These are phyloP conservation scores for Candida broadrunensis DNA, from an alignment of 805 yeast species.

Conservation along the genomic window DNA sequence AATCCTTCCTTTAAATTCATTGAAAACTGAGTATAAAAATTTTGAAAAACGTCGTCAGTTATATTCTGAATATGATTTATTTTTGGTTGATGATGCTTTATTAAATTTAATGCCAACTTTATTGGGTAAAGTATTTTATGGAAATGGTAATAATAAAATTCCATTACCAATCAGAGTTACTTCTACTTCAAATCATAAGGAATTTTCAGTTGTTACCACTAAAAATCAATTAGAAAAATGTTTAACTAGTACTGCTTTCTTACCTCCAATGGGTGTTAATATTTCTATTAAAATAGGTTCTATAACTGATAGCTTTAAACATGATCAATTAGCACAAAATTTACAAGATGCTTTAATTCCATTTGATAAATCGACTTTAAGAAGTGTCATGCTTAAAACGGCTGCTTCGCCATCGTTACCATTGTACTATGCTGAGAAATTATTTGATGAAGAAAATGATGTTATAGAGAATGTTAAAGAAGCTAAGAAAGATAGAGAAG, in stretches of 20 bases:
- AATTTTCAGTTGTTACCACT: constrained; percentile 49
- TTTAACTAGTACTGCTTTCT: constrained; percentile 54
- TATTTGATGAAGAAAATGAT: constrained; percentile 47
- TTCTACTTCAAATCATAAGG: constrained; percentile 27
- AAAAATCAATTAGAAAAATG: constrained; percentile 58
- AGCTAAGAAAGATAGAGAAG: constrained; percentile 13
- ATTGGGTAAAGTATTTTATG: constrained; percentile 76
- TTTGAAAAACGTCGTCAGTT: constrained; percentile 84
- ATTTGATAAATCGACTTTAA: constrained; percentile 46
- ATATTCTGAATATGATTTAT: constrained; percentile 63
- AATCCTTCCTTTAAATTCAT: constrained; percentile 68
- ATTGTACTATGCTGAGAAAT: constrained; percentile 62
- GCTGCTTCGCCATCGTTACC: constrained; percentile 80
- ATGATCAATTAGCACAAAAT: constrained; percentile 57
- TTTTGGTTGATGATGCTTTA: constrained; percentile 81
- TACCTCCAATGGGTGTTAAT: constrained; percentile 72
- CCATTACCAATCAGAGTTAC: constrained; percentile 44
- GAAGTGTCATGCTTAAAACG: constrained; percentile 64
- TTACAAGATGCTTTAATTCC: constrained; percentile 49
- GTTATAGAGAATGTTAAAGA: constrained; percentile 25
- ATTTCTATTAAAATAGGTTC: constrained; percentile 67
- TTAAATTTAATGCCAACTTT: constrained; percentile 77
- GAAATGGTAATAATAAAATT: constrained; percentile 46
- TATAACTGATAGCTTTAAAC: constrained; percentile 31
- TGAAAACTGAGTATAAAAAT: constrained; percentile 84